Evolutionary conservation across 306 rosid genomes (phyloP).

Genomic region (Acacia acuminata): DNA sequence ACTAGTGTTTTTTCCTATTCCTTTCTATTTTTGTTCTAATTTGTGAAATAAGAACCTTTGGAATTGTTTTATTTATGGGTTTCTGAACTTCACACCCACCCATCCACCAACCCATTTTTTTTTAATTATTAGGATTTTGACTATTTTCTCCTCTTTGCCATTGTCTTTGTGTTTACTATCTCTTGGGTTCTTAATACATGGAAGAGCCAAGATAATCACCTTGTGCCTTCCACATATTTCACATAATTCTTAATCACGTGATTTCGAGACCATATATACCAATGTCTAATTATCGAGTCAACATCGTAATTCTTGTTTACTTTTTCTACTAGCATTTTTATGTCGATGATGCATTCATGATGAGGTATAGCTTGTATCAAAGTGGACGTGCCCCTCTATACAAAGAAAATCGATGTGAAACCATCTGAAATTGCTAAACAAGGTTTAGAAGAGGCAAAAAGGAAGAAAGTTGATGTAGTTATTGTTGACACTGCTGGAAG

Average conservation of each 20-base stretch:
- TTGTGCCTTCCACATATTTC: background rate
- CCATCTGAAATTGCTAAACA: conserved; percentile 85
- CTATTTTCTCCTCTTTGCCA: conserved; percentile 20
- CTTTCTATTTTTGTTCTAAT: background rate
- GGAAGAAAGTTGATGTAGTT: conserved; percentile 83
- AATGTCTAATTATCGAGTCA: conserved; percentile 8
- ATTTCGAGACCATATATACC: conserved; percentile 20
- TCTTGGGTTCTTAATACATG: conserved; percentile 17
- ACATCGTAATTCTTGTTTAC: background rate
- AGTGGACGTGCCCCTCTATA: conserved; percentile 90
- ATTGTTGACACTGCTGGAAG: conserved; percentile 98
- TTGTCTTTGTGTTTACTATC: conserved; percentile 21
- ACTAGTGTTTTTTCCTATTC: conserved; percentile 1
- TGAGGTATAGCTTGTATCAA: conserved; percentile 58
- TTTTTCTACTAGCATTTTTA: conserved; percentile 26
- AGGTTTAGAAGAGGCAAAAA: conserved; percentile 95
- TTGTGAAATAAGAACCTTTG: background rate
- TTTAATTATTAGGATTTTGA: background rate
- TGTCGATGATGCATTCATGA: conserved; percentile 33
- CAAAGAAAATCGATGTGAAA: conserved; percentile 90
- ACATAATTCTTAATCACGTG: conserved; percentile 12
- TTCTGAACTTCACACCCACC: background rate
- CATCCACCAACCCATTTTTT: background rate
- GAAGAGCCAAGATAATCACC: conserved; percentile 1
- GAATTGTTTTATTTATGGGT: conserved; percentile 5